Conservation (phyloP, 2,329 filamentous ascomycete genomes). For the Albifimbria verrucaria region DNA sequence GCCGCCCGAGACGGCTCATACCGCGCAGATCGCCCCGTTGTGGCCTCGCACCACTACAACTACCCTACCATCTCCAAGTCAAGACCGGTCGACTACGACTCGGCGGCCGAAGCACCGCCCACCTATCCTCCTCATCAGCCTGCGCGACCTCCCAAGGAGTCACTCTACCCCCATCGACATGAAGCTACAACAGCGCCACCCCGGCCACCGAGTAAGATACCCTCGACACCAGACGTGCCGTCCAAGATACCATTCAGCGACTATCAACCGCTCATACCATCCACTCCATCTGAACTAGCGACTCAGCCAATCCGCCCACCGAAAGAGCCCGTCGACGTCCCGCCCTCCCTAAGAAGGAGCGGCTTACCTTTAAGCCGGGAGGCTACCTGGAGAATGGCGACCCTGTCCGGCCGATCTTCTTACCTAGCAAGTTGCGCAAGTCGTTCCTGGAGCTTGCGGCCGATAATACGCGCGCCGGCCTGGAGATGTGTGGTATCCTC, state of each 20-base stretch:
- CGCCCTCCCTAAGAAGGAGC: slow-evolving; percentile 43
- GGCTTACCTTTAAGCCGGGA: slow-evolving; percentile 68
- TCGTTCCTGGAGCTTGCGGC: slow-evolving; percentile 72
- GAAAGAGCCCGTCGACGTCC: slow-evolving; percentile 24
- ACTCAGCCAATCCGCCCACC: slow-evolving; percentile 22
- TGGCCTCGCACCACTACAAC: slow-evolving; percentile 35
- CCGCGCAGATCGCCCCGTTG: slow-evolving; percentile 22
- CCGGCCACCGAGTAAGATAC: not conserved
- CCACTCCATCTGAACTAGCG: slow-evolving; percentile 6
- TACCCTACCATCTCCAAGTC: slow-evolving; percentile 58
- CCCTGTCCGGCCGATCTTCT: slow-evolving; percentile 81
- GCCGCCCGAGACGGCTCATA: slow-evolving; percentile 17
- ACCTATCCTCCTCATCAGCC: slow-evolving; percentile 29
- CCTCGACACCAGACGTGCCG: slow-evolving; percentile 22
- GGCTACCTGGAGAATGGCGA: slow-evolving; percentile 88
- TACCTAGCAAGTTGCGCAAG: slow-evolving; percentile 71
- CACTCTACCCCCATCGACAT: slow-evolving; percentile 5
- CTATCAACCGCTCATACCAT: slow-evolving; percentile 18
- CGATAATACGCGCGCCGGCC: slow-evolving; percentile 72
- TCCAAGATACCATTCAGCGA: slow-evolving; percentile 22
- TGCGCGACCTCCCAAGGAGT: slow-evolving; percentile 19
- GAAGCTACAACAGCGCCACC: not conserved
- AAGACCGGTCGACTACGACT: slow-evolving; percentile 43
- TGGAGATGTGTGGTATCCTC: slow-evolving; percentile 94
- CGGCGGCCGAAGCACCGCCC: slow-evolving; percentile 24